phyloP scores from a whole-genome alignment of 331 rosid species.

The Malus hybrid region DNA sequence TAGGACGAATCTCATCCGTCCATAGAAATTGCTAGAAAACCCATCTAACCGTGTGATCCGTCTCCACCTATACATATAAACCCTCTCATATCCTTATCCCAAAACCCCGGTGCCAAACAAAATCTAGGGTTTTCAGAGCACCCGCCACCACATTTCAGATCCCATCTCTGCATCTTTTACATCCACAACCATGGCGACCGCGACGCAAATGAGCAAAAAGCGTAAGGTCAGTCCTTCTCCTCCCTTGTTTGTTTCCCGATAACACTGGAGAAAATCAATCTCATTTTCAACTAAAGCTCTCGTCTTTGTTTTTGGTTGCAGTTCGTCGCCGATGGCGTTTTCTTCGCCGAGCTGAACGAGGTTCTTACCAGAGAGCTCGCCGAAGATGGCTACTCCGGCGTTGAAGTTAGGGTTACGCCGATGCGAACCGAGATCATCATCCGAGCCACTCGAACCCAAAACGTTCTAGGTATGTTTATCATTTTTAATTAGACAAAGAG shows the following conservation, averaged over 20 bases:
- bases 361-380: constrained; percentile 88
- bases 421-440: constrained; percentile 96
- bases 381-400: constrained; percentile 93
- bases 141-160: constrained; percentile 9
- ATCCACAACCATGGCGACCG: constrained; percentile 36
- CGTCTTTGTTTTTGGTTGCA: constrained; percentile 8
- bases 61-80: background rate
- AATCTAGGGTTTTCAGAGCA: constrained; percentile 33
- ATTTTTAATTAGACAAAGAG: background rate
- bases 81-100: background rate
- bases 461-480: constrained; percentile 57
- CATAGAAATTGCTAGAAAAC: background rate
- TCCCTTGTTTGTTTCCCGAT: background rate
- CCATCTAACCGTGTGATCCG: constrained; percentile 12
- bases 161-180: constrained; percentile 5
- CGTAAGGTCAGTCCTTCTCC: constrained; percentile 44
- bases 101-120: background rate
- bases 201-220: constrained; percentile 88
- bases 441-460: constrained; percentile 91
- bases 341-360: constrained; percentile 90
- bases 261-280: background rate
- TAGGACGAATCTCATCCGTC: constrained; percentile 12
- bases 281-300: background rate
- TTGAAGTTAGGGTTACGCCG: constrained; percentile 92
- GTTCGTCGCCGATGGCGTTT: constrained; percentile 94